Evolutionary conservation across 2,329 filamentous ascomycete species (phyloP), one percentile per base, ranked within the genome.

Genomic region (Apiospora saccharicola): DNA sequence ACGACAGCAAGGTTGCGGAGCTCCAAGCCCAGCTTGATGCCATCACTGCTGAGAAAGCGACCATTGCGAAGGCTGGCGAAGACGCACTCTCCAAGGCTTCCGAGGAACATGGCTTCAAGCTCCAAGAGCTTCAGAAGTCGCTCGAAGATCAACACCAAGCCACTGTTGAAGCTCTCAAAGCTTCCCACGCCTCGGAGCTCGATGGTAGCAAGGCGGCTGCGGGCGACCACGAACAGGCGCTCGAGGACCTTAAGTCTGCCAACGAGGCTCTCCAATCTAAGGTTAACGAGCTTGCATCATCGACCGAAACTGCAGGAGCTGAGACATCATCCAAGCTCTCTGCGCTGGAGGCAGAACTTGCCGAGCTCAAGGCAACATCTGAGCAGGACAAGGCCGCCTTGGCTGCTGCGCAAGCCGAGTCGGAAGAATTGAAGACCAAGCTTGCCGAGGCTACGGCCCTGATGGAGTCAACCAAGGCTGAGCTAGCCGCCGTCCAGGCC

Each of bases 251-350:
- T 67, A 88, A 86, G 76, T 76, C 83, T 4, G 81, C 81, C 68
- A 88, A 91, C 74, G 87, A 90, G 71, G 77, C 82, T 14, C 80
- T 91, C 67, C 86, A 91, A 79, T 86, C 83, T 77, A 87, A 89
- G 80, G 83, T 92, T 44, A 85, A 89, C 26, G 86, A 87, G 53
- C 79, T 91, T 70, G 83, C 83, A 0, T 82, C 85, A 1, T 85
- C 86, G 2, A 86, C 85, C 34, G 85, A 86, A 69, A 82, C 81
- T 30, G 85, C 86, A 72, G 80, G 83, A 46, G 83, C 86, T 67
- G 85, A 84, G 1, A 85, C 83, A 71, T 80, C 81, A 22, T 80
- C 83, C 46, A 86, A 85, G 78, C 80, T 90, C 43, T 80, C 85
- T n/a, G 80, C 83, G 4, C 82, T 91, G 2, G 87, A 91, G 76